These are phyloP conservation scores for Funneliformis caledonium DNA, from an alignment of 371 early-diverging fungal species.

Conservation along the genomic window DNA sequence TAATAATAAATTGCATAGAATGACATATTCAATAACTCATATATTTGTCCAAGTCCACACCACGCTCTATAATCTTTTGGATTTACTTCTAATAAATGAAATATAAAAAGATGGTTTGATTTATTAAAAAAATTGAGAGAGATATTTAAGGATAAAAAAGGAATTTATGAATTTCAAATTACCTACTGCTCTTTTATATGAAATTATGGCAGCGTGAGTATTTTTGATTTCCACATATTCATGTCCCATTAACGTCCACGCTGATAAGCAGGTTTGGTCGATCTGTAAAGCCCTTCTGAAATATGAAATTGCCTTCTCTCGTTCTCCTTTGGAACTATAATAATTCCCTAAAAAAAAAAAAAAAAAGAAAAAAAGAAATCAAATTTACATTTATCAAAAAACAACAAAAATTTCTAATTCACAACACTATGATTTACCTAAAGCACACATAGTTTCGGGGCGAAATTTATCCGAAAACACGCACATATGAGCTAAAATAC, in stretches of 20 bases:
- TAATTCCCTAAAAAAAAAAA: constrained; percentile 74
- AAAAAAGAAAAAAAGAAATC: neutral
- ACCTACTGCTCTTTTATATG: constrained; percentile 86
- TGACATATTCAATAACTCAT: constrained; percentile 82
- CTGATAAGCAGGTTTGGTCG: constrained; percentile 74
- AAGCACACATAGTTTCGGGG: constrained; percentile 88
- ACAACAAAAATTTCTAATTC: neutral
- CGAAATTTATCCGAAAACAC: constrained; percentile 78
- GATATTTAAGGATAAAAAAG: neutral
- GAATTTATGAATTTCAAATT: constrained; percentile 34
- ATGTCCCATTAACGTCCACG: constrained; percentile 95
- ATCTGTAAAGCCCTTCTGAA: constrained; percentile 86
- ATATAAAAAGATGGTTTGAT: neutral
- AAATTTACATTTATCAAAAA: constrained; percentile 7
- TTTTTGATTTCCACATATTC: constrained; percentile 94
- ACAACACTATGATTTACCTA: constrained; percentile 54
- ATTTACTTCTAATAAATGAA: constrained; percentile 63
- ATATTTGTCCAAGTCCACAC: constrained; percentile 92
- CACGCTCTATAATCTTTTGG: constrained; percentile 90
- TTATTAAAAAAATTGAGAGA: neutral
- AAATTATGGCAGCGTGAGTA: constrained; percentile 85
- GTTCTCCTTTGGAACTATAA: constrained; percentile 78
- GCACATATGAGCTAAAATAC: constrained; percentile 80
- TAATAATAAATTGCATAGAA: constrained; percentile 87
- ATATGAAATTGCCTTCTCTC: constrained; percentile 84